phyloP scores from a whole-genome alignment of 2,329 filamentous ascomycete genomes.

The Sordariomycetes sp. region DNA sequence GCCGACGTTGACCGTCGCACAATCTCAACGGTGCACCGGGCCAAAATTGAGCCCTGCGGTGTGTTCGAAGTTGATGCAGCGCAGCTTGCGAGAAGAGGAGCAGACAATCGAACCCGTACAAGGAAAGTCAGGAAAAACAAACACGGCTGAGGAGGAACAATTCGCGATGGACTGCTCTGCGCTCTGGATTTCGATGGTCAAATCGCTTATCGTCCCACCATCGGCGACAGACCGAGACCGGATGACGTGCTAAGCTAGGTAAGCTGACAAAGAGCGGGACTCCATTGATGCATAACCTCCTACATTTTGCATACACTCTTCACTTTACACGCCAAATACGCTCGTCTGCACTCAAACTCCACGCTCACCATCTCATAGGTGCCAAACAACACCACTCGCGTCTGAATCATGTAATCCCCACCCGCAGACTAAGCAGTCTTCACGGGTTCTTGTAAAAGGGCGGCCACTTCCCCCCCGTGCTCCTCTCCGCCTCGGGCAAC shows the following conservation, averaged over 20 bases:
- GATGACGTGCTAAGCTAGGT: too few relatives aligned
- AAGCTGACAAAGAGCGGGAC: too few relatives aligned
- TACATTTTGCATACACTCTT: too few relatives aligned
- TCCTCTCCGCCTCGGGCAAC: slow-evolving; percentile 7
- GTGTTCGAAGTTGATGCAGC: background rate
- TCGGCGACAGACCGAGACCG: slow-evolving; percentile 2
- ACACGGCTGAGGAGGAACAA: background rate
- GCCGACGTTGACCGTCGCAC: background rate
- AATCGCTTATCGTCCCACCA: too few relatives aligned
- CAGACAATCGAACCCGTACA: background rate
- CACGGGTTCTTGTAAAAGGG: background rate
- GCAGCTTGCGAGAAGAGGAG: background rate
- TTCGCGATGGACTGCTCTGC: background rate
- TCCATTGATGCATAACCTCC: too few relatives aligned
- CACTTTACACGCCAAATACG: too few relatives aligned
- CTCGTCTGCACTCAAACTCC: too few relatives aligned
- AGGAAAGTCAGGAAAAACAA: background rate
- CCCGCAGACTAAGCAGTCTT: background rate
- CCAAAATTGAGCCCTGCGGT: background rate
- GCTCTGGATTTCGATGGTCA: background rate
- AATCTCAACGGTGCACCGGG: background rate
- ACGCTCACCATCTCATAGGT: too few relatives aligned
- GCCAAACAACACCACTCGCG: too few relatives aligned
- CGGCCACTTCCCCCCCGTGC: background rate
- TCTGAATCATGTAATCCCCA: too few relatives aligned